Conservation (phyloP, 176 grass and related monocot species). For the Carex scoparia region DNA sequence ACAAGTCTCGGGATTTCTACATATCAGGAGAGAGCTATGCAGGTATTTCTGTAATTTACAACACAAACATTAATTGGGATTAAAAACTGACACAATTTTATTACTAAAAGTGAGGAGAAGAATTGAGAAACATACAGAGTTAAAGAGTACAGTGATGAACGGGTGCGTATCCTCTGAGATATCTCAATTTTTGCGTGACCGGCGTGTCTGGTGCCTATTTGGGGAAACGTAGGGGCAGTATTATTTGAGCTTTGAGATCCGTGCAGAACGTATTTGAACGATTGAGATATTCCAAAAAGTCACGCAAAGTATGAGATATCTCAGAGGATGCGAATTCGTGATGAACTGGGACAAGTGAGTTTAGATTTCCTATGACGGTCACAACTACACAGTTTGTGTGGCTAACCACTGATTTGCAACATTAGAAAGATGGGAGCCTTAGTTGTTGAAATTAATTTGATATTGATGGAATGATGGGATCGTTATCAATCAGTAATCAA, state of each 20-base stretch:
- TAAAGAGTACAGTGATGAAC: not conserved
- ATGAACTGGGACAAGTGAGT: not conserved
- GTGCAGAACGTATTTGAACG: too few relatives aligned
- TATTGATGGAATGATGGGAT: not conserved
- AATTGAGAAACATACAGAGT: not conserved
- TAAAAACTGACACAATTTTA: not conserved
- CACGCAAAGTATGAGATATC: too few relatives aligned
- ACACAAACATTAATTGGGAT: not conserved
- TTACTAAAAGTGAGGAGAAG: not conserved
- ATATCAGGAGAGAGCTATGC: conserved; percentile 86
- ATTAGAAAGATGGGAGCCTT: not conserved
- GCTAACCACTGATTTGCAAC: not conserved
- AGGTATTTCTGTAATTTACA: conserved; percentile 35
- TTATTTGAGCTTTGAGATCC: too few relatives aligned
- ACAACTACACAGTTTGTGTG: not conserved
- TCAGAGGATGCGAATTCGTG: too few relatives aligned
- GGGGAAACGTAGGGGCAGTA: too few relatives aligned
- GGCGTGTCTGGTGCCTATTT: too few relatives aligned
- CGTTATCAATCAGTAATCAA: too few relatives aligned
- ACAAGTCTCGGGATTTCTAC: conserved; percentile 58
- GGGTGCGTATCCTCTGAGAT: too few relatives aligned
- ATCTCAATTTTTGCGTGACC: too few relatives aligned
- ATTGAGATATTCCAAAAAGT: too few relatives aligned
- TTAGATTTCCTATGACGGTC: too few relatives aligned
- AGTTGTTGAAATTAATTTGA: not conserved